phyloP scores from a whole-genome alignment of 23 red algal genomes.

The Gracilariopsis chorda region DNA sequence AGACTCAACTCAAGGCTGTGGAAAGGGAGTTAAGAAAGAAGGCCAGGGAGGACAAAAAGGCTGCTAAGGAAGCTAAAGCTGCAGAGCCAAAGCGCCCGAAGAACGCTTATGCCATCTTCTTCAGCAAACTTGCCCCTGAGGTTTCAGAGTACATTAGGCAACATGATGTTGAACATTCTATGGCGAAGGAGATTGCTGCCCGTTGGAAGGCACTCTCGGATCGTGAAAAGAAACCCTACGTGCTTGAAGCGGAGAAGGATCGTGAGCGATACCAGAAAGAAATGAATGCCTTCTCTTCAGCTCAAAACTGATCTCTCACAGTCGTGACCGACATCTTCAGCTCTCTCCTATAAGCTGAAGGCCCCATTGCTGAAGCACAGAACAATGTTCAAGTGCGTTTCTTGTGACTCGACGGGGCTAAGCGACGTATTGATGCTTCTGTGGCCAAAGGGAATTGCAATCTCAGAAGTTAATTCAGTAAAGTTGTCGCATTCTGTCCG shows the following conservation, averaged over 20 bases:
- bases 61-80: conserved; percentile 10
- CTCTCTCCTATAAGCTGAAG: no score
- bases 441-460: no score
- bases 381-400: no score
- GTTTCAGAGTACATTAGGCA: conserved; percentile 1
- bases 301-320: background rate
- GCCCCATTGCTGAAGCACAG: no score
- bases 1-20: background rate
- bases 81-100: conserved; percentile 9
- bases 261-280: conserved; percentile 18
- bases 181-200: conserved; percentile 1
- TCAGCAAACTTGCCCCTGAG: background rate
- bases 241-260: conserved; percentile 25
- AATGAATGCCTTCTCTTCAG: conserved; percentile 10
- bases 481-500: no score
- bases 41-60: conserved; percentile 45
- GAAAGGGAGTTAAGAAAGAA: background rate
- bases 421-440: no score
- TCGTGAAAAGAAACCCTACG: background rate
- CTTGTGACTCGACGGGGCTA: no score
- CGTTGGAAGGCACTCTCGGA: conserved; percentile 50
- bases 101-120: conserved; percentile 56
- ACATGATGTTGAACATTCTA: background rate
- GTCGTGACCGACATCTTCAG: no score
- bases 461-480: no score